Conservation (phyloP, 768 basidiomycete genomes). For the Mycena epipterygia region DNA sequence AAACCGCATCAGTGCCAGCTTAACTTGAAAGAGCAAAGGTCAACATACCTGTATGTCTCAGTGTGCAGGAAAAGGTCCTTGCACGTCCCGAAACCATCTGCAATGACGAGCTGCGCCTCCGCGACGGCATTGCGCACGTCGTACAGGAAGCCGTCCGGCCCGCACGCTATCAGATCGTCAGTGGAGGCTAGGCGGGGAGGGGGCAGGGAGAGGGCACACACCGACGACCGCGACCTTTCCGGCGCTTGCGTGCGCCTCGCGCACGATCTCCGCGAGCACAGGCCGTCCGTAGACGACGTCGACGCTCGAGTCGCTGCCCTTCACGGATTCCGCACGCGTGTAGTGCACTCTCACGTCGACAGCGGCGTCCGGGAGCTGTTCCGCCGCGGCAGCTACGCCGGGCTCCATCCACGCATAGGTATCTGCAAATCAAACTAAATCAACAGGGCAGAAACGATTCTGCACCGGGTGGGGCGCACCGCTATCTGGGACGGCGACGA, state of each 20-base stretch:
- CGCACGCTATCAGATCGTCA: constrained; percentile 43
- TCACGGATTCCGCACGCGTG: constrained; percentile 21
- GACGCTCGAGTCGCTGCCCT: constrained; percentile 23
- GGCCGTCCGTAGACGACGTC: constrained; percentile 35
- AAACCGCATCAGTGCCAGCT: not conserved
- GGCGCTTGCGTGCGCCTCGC: constrained; percentile 32
- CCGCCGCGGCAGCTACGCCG: constrained; percentile 20
- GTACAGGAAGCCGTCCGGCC: constrained; percentile 45
- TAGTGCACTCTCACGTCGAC: constrained; percentile 26
- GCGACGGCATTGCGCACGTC: constrained; percentile 50
- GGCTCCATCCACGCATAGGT: constrained; percentile 39
- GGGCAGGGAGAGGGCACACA: constrained; percentile 15
- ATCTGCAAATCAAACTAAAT: constrained; percentile 21
- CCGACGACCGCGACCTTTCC: constrained; percentile 45
- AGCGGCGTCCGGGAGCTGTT: not conserved
- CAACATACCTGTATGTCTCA: constrained; percentile 46
- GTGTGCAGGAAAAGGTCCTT: constrained; percentile 48
- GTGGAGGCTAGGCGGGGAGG: not conserved
- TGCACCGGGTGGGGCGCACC: constrained; percentile 25
- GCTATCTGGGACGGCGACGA: constrained; percentile 37
- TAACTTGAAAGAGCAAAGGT: not conserved
- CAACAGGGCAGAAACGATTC: not conserved
- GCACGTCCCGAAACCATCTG: constrained; percentile 41
- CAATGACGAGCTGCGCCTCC: constrained; percentile 45
- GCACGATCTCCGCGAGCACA: constrained; percentile 35